Percentiles rank a stretch among this genome's conserved stretches.
phyloP scores from a whole-genome alignment of 2,329 filamentous ascomycete species.

The Talaromyces sp. region DNA sequence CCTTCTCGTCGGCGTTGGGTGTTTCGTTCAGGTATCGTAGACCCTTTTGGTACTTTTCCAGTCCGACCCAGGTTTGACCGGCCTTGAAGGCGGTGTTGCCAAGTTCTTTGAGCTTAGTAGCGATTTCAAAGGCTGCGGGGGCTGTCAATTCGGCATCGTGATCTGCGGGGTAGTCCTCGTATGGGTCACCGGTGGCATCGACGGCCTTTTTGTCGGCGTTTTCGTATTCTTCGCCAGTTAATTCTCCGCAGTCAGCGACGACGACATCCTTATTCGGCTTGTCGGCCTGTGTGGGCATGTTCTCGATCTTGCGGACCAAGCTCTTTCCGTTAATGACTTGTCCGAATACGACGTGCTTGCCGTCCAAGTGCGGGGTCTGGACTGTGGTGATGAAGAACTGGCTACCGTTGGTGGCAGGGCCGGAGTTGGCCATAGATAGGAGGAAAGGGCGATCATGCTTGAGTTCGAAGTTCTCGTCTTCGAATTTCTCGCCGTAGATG shows the following conservation, averaged over 20 bases:
- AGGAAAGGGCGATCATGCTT: constrained; percentile 94
- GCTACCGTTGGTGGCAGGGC: constrained; percentile 90
- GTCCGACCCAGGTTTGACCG: constrained; percentile 65
- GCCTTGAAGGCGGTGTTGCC: constrained; percentile 91
- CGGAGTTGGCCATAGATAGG: constrained; percentile 96
- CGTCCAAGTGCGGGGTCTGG: constrained; percentile 88
- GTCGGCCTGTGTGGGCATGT: constrained; percentile 72
- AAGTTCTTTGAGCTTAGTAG: constrained; percentile 80
- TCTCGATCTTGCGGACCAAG: constrained; percentile 85
- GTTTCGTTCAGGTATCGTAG: constrained; percentile 86
- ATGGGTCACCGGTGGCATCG: constrained; percentile 82
- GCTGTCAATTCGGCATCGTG: constrained; percentile 61
- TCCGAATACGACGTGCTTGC: constrained; percentile 96
- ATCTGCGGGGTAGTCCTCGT: constrained; percentile 96
- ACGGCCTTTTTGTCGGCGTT: constrained; percentile 66
- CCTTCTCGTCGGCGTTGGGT: constrained; percentile 66
- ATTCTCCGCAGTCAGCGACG: constrained; percentile 83
- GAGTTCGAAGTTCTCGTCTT: constrained; percentile 89
- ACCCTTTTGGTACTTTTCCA: constrained; percentile 94
- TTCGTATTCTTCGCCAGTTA: constrained; percentile 68
- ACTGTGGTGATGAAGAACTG: constrained; percentile 99
- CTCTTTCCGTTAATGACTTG: constrained; percentile 92
- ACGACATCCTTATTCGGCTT: constrained; percentile 72
- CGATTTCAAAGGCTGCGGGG: constrained; percentile 71
- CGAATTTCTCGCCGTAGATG: constrained; percentile 96